A percentile compares a stretch with the other conserved stretches of the same genome.
These are phyloP conservation scores for Phytophthora capsici DNA, from an alignment of 352 stramenopile species.

Conservation along the genomic window DNA sequence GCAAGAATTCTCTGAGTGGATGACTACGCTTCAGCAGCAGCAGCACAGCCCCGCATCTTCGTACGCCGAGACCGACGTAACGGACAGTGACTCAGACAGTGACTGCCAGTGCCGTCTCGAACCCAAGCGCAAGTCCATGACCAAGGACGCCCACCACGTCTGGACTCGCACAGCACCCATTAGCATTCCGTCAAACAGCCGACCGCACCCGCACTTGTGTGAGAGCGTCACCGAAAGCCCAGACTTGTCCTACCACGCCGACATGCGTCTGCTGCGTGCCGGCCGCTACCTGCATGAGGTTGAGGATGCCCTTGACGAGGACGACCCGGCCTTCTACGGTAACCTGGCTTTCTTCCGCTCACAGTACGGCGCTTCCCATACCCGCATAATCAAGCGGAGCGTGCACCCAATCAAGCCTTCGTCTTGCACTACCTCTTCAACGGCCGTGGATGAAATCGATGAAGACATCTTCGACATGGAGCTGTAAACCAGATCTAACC, in stretches of 20 bases:
- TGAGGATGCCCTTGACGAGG: conserved; percentile 49
- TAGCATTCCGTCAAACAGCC: conserved; percentile 46
- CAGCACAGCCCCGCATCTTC: conserved; percentile 57
- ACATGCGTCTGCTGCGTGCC: conserved; percentile 38
- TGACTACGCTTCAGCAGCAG: conserved; percentile 48
- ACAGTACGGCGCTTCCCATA: conserved; percentile 37
- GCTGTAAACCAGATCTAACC: conserved; percentile 36
- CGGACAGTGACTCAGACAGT: conserved; percentile 56
- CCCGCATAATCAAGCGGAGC: conserved; percentile 15
- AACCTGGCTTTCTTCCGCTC: conserved; percentile 77
- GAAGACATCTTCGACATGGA: conserved; percentile 81
- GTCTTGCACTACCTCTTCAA: conserved; percentile 7
- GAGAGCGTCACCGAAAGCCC: conserved; percentile 32
- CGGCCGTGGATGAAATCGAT: conserved; percentile 34
- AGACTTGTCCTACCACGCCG: conserved; percentile 43
- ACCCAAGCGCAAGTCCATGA: conserved; percentile 31
- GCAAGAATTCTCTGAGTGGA: conserved; percentile 63
- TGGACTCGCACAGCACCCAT: conserved; percentile 60
- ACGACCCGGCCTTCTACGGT: conserved; percentile 66
- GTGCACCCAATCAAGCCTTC: conserved; percentile 2
- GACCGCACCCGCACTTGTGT: conserved; percentile 23
- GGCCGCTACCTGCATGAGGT: conserved; percentile 29
- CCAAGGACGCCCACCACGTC: conserved; percentile 29
- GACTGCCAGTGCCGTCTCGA: conserved; percentile 29
- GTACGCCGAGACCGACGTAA: conserved; percentile 59